These are phyloP conservation scores for Cyberlindnera euphorbiiphila DNA, from an alignment of 805 yeast genomes.

Conservation along the genomic window DNA sequence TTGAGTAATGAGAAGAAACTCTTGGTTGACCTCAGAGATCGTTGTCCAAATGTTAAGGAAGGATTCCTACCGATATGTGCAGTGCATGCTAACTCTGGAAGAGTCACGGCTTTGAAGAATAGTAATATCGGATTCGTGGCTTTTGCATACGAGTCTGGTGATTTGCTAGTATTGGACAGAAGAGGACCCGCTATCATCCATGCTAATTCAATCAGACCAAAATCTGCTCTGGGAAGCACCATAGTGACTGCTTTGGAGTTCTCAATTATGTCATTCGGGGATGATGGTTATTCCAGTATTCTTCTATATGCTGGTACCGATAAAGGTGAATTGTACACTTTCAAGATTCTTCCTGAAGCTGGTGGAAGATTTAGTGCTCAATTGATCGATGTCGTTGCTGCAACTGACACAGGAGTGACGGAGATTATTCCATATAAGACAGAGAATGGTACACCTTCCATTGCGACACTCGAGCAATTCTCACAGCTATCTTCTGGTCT, in stretches of 20 bases:
- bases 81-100: slow-evolving; percentile 41
- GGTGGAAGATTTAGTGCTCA: slow-evolving; percentile 59
- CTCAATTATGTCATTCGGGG: slow-evolving; percentile 63
- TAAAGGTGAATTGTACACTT: slow-evolving; percentile 64
- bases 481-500: slow-evolving; percentile 58
- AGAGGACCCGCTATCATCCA: slow-evolving; percentile 72
- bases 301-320: slow-evolving; percentile 73
- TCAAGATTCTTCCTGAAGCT: slow-evolving; percentile 59
- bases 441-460: slow-evolving; percentile 58
- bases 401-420: slow-evolving; percentile 46
- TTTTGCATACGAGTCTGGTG: slow-evolving; percentile 74
- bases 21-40: slow-evolving; percentile 46
- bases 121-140: slow-evolving; percentile 83
- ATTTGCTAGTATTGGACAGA: slow-evolving; percentile 68
- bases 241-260: slow-evolving; percentile 63
- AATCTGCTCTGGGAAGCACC: slow-evolving; percentile 26
- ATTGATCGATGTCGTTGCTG: slow-evolving; percentile 43
- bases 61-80: slow-evolving; percentile 60
- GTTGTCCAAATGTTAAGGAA: slow-evolving; percentile 50
- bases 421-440: slow-evolving; percentile 56
- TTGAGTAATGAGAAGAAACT: slow-evolving; percentile 27
- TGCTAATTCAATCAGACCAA: slow-evolving; percentile 33
- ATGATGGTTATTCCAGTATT: slow-evolving; percentile 69
- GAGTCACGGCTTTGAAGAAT: slow-evolving; percentile 58
- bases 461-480: slow-evolving; percentile 57